Percentiles rank a stretch among this genome's conserved stretches.
These are phyloP conservation scores for Diplodia intermedia DNA, from an alignment of 2,329 filamentous ascomycete genomes.

Conservation along the genomic window DNA sequence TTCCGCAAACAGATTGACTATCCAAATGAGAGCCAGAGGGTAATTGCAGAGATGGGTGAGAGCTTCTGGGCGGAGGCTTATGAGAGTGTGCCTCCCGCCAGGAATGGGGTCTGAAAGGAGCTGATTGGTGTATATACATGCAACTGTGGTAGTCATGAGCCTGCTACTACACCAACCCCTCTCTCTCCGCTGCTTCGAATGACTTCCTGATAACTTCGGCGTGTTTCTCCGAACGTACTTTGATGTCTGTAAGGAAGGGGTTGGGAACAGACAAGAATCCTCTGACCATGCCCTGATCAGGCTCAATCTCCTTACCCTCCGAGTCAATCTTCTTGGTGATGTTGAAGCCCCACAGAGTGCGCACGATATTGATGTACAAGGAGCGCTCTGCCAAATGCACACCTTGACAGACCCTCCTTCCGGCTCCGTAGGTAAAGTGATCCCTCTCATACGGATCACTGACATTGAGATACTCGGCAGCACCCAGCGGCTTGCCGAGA, in stretches of 20 bases:
- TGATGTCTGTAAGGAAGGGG: slow-evolving; percentile 44
- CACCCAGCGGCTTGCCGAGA: slow-evolving; percentile 39
- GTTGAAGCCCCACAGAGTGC: slow-evolving; percentile 47
- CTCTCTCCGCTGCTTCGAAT: slow-evolving; percentile 38
- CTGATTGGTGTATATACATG: no score
- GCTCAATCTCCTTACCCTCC: slow-evolving; percentile 39
- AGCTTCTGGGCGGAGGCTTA: slow-evolving; percentile 46
- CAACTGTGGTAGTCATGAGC: no score
- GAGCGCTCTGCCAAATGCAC: slow-evolving; percentile 48
- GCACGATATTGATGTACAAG: slow-evolving; percentile 46
- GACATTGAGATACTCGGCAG: slow-evolving; percentile 44
- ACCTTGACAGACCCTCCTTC: slow-evolving; percentile 46
- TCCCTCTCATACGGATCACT: slow-evolving; percentile 44
- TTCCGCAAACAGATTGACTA: slow-evolving; percentile 50
- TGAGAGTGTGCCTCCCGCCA: slow-evolving; percentile 39
- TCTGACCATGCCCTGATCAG: slow-evolving; percentile 41
- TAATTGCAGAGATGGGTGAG: slow-evolving; percentile 44
- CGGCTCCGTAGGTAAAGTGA: slow-evolving; percentile 48
- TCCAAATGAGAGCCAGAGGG: slow-evolving; percentile 51
- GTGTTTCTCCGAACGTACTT: slow-evolving; percentile 38
- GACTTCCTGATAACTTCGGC: slow-evolving; percentile 39
- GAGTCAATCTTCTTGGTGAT: slow-evolving; percentile 42
- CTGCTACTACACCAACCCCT: slow-evolving; percentile 34
- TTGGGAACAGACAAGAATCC: slow-evolving; percentile 45
- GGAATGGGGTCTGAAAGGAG: background rate